A percentile compares a stretch with the other conserved stretches of the same genome.
phyloP scores from a whole-genome alignment of 2,329 filamentous ascomycete genomes.

The Parastagonospora avenae region DNA sequence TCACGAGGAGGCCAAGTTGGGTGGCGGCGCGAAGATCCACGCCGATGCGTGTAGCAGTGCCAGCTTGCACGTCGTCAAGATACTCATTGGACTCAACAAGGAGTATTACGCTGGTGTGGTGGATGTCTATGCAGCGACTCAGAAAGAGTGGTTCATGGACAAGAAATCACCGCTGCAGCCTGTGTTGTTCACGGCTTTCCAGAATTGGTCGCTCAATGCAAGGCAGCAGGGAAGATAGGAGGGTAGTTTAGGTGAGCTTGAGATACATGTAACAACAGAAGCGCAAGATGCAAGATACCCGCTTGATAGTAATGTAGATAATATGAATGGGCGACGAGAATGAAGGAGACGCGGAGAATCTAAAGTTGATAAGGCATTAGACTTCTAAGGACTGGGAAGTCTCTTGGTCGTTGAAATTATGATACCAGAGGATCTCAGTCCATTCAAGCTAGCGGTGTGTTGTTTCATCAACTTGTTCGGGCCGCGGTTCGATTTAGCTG shows the following conservation, averaged over 20 bases:
- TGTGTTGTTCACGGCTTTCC: slow-evolving; percentile 54
- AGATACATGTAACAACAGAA: background rate
- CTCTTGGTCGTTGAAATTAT: too few species aligned
- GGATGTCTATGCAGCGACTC: slow-evolving; percentile 50
- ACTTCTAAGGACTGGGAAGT: too few species aligned
- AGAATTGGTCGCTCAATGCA: slow-evolving; percentile 48
- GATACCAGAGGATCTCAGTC: too few species aligned
- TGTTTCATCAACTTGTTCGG: background rate
- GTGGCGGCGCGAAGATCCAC: slow-evolving; percentile 70
- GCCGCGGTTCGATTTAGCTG: too few species aligned
- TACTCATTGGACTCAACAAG: slow-evolving; percentile 59
- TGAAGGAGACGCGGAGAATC: too few species aligned
- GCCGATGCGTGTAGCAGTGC: slow-evolving; percentile 75
- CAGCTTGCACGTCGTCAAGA: slow-evolving; percentile 69
- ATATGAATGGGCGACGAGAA: too few species aligned
- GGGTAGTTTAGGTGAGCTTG: too few species aligned
- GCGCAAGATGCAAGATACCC: background rate
- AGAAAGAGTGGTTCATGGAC: slow-evolving; percentile 51
- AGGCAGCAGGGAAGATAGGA: slow-evolving; percentile 32
- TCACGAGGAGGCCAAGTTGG: slow-evolving; percentile 69
- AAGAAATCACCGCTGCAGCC: slow-evolving; percentile 49
- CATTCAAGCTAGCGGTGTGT: background rate
- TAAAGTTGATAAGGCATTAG: too few species aligned
- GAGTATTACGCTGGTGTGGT: slow-evolving; percentile 46
- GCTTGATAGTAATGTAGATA: too few species aligned